Evolutionary conservation across 208 protist genomes (phyloP).

Genomic region (Acanthamoeba castellanii): DNA sequence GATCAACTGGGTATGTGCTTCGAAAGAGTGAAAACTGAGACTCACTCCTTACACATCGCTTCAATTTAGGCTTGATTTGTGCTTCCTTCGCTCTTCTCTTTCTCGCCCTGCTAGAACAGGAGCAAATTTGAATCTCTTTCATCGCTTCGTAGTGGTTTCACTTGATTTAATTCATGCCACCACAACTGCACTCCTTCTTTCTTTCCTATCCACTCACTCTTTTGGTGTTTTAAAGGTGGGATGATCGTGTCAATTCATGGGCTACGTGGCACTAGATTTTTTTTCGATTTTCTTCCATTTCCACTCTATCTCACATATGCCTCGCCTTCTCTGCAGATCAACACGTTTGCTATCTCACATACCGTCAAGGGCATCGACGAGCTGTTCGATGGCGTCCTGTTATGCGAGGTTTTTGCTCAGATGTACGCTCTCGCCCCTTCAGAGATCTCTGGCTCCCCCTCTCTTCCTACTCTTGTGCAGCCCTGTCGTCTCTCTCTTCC

Average conservation of each 20-base stretch:
- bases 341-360: conserved; percentile 78
- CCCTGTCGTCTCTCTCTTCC: neutral
- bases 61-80: neutral
- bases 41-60: neutral
- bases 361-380: conserved; percentile 60
- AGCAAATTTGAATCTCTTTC: neutral
- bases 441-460: conserved; percentile 34
- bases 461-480: neutral
- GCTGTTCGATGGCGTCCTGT: conserved; percentile 79
- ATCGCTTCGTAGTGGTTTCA: neutral
- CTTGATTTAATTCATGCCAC: neutral
- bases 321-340: conserved; percentile 74
- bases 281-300: neutral
- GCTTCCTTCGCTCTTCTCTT: neutral
- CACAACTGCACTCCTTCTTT: neutral
- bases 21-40: no score
- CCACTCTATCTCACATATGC: neutral
- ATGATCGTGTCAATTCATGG: neutral
- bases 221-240: neutral
- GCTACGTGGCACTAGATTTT: neutral
- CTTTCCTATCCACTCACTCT: neutral
- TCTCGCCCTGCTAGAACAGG: neutral
- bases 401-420: conserved; percentile 79
- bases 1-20: neutral
- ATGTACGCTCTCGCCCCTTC: conserved; percentile 75